Evolutionary conservation across 345 rosid genomes (phyloP).

Genomic region (Eucalyptus guilfoylei): DNA sequence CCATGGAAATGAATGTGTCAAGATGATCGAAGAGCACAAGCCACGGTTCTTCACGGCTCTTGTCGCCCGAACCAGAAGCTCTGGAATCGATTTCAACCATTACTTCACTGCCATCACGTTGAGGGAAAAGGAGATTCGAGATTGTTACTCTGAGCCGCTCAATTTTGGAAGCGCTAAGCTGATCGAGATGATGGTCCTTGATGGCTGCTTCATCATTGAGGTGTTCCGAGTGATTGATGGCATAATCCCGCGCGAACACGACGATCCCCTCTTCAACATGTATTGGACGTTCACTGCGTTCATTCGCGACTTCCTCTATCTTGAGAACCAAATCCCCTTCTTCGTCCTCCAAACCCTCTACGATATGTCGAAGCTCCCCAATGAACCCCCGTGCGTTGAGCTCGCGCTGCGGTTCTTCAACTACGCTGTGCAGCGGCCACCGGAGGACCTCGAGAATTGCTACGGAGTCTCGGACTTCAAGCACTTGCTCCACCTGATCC

Average conservation of each 20-base stretch:
- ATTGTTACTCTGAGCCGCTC: conserved; percentile 15
- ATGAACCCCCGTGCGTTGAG: not conserved
- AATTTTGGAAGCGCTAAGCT: not conserved
- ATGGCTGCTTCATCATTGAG: conserved; percentile 22
- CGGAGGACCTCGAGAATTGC: not conserved
- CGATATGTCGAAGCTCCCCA: not conserved
- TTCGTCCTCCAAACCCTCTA: not conserved
- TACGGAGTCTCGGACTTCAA: not conserved
- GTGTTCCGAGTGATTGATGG: conserved; percentile 5
- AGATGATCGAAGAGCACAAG: conserved; percentile 42
- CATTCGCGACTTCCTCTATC: not conserved
- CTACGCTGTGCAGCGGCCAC: not conserved
- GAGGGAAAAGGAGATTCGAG: conserved; percentile 10
- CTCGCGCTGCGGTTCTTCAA: not conserved
- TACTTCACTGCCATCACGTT: conserved; percentile 1
- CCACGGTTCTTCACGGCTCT: conserved; percentile 5
- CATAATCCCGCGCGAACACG: not conserved
- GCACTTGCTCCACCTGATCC: not conserved
- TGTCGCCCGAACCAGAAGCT: not conserved
- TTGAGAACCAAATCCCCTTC: not conserved
- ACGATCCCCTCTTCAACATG: not conserved
- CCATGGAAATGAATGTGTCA: conserved; percentile 6
- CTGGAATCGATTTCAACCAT: not conserved
- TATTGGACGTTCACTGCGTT: not conserved
- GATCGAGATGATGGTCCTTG: not conserved